Base-by-base conservation (phyloP, 768 basidiomycete species). In the Ramaria sp. region DNA sequence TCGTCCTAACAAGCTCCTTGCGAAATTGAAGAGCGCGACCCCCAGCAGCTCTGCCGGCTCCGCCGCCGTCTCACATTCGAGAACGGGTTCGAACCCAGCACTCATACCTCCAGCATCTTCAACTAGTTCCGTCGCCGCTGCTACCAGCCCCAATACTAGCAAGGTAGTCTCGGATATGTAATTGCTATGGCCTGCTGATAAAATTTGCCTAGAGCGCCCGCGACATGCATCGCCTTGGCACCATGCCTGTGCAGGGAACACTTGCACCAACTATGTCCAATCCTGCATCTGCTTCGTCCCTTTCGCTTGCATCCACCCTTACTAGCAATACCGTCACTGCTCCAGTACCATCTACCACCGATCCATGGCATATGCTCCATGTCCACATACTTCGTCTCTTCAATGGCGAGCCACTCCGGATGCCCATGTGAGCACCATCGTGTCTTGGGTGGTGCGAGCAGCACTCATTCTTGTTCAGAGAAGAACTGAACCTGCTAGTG, bases 371-470 rank as follows among this genome's bases (percentile, higher is more conserved):
- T 50, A 73, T 82, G 22, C 71, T 97, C 20, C 89, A 93, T 68
- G 83, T 94, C 33, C 83, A 91, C 66, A 86, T 96, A 34, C 72
- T 97, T 3, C 93, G 93, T 1, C 70, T 95, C 4, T 97, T 97
- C 74, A 94, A 94, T 52, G 88, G 91, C 37, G 89, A 93, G 65
- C 85, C 87, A 2, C 76, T 97, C 19, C 78, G 84, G 59, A 79
- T 86, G 52, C 86, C 91, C 22, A 91, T 97, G 88, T 86, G 64
- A 64, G 82, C 71, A 17, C 52, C 17, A 27, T 43, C 4, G 43
- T 7, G 54, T 7, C 13, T 5, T 34, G 46, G 37, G 15, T 48
- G 15, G 54, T 43, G 19, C 5, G 20, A 20, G 17, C 30, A 19
- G 46, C 12, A 20, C 20, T 51, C 20, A 17, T 31, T 34, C 15